These are phyloP conservation scores for Dictyostelium intermedium DNA, from an alignment of 78 protist genomes.

Conservation along the genomic window DNA sequence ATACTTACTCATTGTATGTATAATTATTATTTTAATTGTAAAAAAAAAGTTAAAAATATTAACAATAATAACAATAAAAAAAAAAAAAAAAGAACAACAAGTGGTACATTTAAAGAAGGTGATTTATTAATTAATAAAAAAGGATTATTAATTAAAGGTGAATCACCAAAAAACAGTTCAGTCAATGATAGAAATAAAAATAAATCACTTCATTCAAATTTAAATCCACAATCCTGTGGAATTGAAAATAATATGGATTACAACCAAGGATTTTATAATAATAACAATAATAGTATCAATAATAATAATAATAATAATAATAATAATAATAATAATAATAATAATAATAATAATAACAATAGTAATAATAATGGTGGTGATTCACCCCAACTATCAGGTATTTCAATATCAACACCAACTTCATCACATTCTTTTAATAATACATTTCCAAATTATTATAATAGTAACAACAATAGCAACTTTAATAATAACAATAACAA, in stretches of 20 bases:
- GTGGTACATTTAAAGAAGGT: conserved; percentile 83
- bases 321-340: neutral
- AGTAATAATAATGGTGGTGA: neutral
- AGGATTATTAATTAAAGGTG: conserved; percentile 73
- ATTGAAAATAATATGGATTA: neutral
- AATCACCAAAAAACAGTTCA: conserved; percentile 58
- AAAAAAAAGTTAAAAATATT: neutral
- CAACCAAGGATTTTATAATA: neutral
- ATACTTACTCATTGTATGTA: neutral
- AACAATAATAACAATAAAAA: neutral
- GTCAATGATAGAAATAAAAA: conserved; percentile 18
- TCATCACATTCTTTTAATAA: neutral
- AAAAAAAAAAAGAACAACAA: conserved; percentile 37
- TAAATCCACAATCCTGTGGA: neutral
- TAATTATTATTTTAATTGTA: neutral
- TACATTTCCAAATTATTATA: neutral
- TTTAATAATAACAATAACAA: neutral
- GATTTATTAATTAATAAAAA: conserved; percentile 60
- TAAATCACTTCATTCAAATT: conserved; percentile 4
- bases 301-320: conserved; percentile 7
- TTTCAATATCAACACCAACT: neutral
- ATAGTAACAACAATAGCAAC: no score
- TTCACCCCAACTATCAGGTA: conserved; percentile 1
- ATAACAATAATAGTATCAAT: neutral
- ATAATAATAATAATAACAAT: neutral